A percentile compares a stretch with the other conserved stretches of the same genome.
These are phyloP conservation scores for Hypoxylon sp. DNA, from an alignment of 2,329 filamentous ascomycete species.

Conservation along the genomic window DNA sequence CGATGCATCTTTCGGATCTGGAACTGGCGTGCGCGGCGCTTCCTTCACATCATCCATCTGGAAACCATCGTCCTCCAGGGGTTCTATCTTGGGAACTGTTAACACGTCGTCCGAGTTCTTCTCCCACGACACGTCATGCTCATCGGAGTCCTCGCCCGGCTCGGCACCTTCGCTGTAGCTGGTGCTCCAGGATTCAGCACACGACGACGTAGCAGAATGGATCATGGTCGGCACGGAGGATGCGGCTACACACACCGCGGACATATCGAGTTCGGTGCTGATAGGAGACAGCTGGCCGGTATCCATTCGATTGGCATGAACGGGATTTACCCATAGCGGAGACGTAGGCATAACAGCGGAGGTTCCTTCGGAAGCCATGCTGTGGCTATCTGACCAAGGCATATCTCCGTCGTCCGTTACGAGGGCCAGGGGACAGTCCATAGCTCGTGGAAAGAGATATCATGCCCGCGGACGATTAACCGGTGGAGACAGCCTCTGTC, in stretches of 20 bases:
- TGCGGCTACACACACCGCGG: constrained; percentile 51
- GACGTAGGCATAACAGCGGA: constrained; percentile 52
- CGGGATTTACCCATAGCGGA: constrained; percentile 52
- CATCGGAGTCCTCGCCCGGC: constrained; percentile 49
- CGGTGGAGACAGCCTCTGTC: constrained; percentile 26
- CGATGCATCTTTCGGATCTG: constrained; percentile 38
- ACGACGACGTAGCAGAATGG: constrained; percentile 61
- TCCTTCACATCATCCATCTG: constrained; percentile 65
- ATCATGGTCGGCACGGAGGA: constrained; percentile 57
- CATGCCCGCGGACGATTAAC: constrained; percentile 47
- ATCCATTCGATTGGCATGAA: constrained; percentile 51
- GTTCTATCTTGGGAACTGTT: constrained; percentile 67
- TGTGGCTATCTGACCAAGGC: constrained; percentile 60
- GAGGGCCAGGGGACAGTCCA: constrained; percentile 60
- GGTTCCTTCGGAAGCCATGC: constrained; percentile 59
- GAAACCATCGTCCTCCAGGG: constrained; percentile 66
- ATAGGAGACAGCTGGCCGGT: constrained; percentile 65
- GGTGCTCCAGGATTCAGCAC: constrained; percentile 59
- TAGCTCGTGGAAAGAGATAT: constrained; percentile 58
- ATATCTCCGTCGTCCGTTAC: constrained; percentile 57
- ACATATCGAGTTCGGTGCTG: constrained; percentile 62
- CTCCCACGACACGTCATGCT: constrained; percentile 62
- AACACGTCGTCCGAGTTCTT: constrained; percentile 59
- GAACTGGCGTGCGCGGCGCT: constrained; percentile 52
- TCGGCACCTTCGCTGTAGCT: constrained; percentile 54